A percentile compares a stretch with the other conserved stretches of the same genome.
These are phyloP conservation scores for Trichophyton verrucosum DNA, from an alignment of 2,329 filamentous ascomycete genomes.

Conservation along the genomic window DNA sequence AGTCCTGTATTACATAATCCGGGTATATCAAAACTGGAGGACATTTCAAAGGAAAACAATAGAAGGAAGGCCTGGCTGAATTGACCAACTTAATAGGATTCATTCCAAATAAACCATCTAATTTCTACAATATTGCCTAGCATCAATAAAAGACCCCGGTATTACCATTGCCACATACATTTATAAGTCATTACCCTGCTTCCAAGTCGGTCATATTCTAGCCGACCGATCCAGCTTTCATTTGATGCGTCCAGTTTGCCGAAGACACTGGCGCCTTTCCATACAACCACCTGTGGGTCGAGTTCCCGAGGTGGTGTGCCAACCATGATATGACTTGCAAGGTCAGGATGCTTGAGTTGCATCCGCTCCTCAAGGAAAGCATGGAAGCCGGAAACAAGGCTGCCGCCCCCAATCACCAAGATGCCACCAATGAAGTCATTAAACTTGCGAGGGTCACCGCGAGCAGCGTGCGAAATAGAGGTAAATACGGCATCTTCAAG, in stretches of 20 bases:
- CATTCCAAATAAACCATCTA: not conserved
- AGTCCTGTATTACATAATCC: not conserved
- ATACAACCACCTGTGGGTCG: conserved; percentile 91
- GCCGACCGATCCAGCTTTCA: conserved; percentile 82
- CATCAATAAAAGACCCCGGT: not conserved
- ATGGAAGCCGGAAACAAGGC: conserved; percentile 68
- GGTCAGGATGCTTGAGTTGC: conserved; percentile 50
- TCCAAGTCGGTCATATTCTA: conserved; percentile 81
- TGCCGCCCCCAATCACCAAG: conserved; percentile 79
- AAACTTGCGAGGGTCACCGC: conserved; percentile 82
- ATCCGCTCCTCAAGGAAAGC: conserved; percentile 73
- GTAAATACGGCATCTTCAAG: conserved; percentile 84
- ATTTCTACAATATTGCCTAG: not conserved
- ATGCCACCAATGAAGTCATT: conserved; percentile 81
- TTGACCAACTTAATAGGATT: not conserved
- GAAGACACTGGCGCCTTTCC: conserved; percentile 97
- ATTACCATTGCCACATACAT: conserved; percentile 49
- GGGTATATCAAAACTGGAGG: not conserved
- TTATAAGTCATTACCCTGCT: conserved; percentile 75
- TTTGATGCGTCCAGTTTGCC: conserved; percentile 75
- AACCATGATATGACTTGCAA: conserved; percentile 54
- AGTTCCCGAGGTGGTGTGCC: conserved; percentile 72
- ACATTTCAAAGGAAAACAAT: not conserved
- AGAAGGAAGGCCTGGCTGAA: not conserved
- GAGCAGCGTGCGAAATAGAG: conserved; percentile 74